Base-by-base conservation (phyloP, 805 yeast genomes). In the Kodamaea fukazawae region DNA sequence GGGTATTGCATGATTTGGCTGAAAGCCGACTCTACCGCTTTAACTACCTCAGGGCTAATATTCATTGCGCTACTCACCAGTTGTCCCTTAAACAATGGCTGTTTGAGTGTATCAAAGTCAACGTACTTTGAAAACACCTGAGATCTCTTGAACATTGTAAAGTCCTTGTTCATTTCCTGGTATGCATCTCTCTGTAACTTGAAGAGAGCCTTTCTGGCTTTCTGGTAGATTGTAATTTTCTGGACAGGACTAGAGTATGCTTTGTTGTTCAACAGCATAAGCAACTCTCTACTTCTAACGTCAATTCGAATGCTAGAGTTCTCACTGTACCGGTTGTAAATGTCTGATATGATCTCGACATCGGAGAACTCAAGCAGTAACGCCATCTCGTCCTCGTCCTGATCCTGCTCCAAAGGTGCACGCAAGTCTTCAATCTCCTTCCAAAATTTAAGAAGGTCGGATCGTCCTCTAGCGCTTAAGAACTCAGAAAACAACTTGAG, bases 1-100 rank as follows among this genome's bases (percentile, higher is more conserved):
- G 55, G 49, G 9, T 45, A 48, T 18, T 54, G 61, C 73, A 76
- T 75, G 25, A 83, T 81, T 45, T 80, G 78, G 18, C 73, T 74
- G 41, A 83, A 71, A 2, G 86, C 88, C 53, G 76, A 79, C 51
- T 81, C 86, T 13, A 83, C 84, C 0, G 87, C 86, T 38, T 68
- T 65, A 4, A 80, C 58, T 1, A 76, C 81, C 12, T 58, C 65
- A 3, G 71, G 69, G 36, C 75, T 69, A 10, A 32, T 33, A 9
- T n/a, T 11, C 11, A 9, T 30, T 17, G 6, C 22, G 12, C 22
- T 29, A 3, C 31, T 31, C 2, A 25, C 26, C 13, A 23, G 29
- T 16, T 7, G 27, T 5, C 33, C 25, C 13, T 20, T 29, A 15
- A 27, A 26, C 32, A 27, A 16, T n/a, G 35, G 40, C 18, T 25